Evolutionary conservation across 2,329 filamentous ascomycete genomes (phyloP).

Genomic region (Penicillium fuscoglaucum): DNA sequence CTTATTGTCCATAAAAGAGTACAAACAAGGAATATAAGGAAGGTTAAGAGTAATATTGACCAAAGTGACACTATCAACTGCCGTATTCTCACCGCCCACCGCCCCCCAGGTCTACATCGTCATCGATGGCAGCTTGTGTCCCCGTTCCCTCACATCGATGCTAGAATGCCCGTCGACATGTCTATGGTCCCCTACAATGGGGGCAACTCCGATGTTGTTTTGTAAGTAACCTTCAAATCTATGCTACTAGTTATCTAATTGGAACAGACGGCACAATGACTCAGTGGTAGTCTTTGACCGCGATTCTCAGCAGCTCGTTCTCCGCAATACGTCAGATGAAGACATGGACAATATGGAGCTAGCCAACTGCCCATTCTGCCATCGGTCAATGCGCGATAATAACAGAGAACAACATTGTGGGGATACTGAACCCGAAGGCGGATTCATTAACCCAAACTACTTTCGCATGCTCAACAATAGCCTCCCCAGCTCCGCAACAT

Average conservation of each 20-base stretch:
- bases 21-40: background rate
- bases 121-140: constrained; percentile 3
- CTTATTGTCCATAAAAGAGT: background rate
- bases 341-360: constrained; percentile 55
- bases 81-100: constrained; percentile 1
- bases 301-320: constrained; percentile 78
- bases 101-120: constrained; percentile 3
- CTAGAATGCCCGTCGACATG: constrained; percentile 42
- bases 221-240: constrained; percentile 36
- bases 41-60: background rate
- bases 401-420: constrained; percentile 42
- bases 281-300: constrained; percentile 90
- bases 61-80: background rate
- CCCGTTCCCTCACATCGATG: constrained; percentile 7
- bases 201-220: constrained; percentile 46
- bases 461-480: constrained; percentile 84
- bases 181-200: constrained; percentile 47
- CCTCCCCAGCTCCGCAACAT: constrained; percentile 50
- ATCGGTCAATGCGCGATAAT: constrained; percentile 64
- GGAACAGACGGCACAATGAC: constrained; percentile 78
- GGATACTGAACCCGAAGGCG: constrained; percentile 47
- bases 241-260: constrained; percentile 15
- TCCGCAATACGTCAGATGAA: constrained; percentile 60
- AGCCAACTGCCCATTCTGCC: constrained; percentile 85
- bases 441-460: constrained; percentile 88